Conservation (phyloP, 1,284 basidiomycete species). For the Cystobasidium sp. region DNA sequence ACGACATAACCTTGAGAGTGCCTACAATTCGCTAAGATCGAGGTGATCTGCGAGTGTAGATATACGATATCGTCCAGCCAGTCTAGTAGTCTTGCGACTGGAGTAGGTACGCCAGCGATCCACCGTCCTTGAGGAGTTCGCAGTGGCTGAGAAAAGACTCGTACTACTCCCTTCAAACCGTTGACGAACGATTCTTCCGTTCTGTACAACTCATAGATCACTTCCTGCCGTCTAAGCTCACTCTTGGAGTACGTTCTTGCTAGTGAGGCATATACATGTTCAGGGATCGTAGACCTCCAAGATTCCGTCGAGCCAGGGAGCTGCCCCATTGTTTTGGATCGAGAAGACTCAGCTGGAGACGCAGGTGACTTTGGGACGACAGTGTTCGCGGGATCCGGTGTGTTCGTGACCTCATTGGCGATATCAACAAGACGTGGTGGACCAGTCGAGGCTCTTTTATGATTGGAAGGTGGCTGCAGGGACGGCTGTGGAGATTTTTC, state of each 20-base stretch:
- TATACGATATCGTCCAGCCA: conserved; percentile 82
- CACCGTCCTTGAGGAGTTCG: conserved; percentile 70
- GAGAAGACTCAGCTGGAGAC: not conserved
- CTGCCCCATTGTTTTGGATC: not conserved
- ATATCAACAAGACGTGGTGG: conserved; percentile 27
- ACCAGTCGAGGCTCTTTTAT: conserved; percentile 31
- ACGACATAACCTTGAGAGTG: conserved; percentile 62
- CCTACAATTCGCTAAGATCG: conserved; percentile 61
- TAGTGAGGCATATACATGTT: conserved; percentile 51
- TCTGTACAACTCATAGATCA: conserved; percentile 69
- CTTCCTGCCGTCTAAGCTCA: conserved; percentile 69
- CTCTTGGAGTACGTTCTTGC: conserved; percentile 58
- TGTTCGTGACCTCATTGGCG: conserved; percentile 22
- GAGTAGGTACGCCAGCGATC: conserved; percentile 74
- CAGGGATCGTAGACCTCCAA: conserved; percentile 51
- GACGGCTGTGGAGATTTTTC: not conserved
- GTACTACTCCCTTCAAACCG: conserved; percentile 67
- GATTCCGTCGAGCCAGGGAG: conserved; percentile 38
- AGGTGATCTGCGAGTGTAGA: conserved; percentile 69
- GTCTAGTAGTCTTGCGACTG: conserved; percentile 73
- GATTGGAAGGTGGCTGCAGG: not conserved
- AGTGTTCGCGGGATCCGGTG: not conserved
- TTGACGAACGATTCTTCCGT: conserved; percentile 72
- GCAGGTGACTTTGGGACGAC: not conserved
- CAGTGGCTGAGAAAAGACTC: conserved; percentile 74